phyloP scores from a whole-genome alignment of 2,329 filamentous ascomycete species.

The Leptographium procerum region DNA sequence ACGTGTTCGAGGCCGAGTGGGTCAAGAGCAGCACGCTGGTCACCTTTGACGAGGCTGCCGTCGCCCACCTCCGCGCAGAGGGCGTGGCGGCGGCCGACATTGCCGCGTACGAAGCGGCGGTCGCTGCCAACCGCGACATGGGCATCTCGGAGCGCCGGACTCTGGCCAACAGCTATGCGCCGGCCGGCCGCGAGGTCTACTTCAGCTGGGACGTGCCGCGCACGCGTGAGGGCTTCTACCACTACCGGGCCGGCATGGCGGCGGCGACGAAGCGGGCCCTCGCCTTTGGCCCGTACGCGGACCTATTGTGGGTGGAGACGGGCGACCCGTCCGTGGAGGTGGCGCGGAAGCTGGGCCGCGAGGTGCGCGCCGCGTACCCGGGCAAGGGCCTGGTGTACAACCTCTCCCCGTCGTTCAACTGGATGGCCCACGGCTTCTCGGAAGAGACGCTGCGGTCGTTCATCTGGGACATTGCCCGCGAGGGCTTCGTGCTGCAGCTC shows the following conservation, averaged over 20 bases:
- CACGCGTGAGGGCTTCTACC: conserved; percentile 88
- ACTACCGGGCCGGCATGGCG: conserved; percentile 71
- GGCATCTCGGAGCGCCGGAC: conserved; percentile 67
- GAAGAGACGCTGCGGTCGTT: conserved; percentile 76
- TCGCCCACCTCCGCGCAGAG: conserved; percentile 58
- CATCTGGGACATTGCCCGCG: conserved; percentile 88
- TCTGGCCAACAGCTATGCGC: conserved; percentile 56
- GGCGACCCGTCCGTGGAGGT: conserved; percentile 76
- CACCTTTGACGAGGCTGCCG: conserved; percentile 84
- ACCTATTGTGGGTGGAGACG: conserved; percentile 95
- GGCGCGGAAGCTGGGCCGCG: conserved; percentile 60
- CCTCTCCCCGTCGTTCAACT: conserved; percentile 93
- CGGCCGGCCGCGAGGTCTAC: conserved; percentile 47
- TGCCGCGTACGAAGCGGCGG: conserved; percentile 53
- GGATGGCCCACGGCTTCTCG: conserved; percentile 90
- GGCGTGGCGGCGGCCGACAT: conserved; percentile 53
- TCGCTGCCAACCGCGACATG: conserved; percentile 55
- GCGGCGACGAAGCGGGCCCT: conserved; percentile 90
- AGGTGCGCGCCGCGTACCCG: conserved; percentile 59
- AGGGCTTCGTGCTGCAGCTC: conserved; percentile 65
- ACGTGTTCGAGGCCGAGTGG: conserved; percentile 78
- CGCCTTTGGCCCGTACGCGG: conserved; percentile 82
- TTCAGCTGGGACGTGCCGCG: conserved; percentile 90
- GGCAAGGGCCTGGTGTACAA: conserved; percentile 94
- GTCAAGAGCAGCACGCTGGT: conserved; percentile 75